These are phyloP conservation scores for Umbelopsis vinacea DNA, from an alignment of 192 early-diverging fungal species.

Conservation along the genomic window DNA sequence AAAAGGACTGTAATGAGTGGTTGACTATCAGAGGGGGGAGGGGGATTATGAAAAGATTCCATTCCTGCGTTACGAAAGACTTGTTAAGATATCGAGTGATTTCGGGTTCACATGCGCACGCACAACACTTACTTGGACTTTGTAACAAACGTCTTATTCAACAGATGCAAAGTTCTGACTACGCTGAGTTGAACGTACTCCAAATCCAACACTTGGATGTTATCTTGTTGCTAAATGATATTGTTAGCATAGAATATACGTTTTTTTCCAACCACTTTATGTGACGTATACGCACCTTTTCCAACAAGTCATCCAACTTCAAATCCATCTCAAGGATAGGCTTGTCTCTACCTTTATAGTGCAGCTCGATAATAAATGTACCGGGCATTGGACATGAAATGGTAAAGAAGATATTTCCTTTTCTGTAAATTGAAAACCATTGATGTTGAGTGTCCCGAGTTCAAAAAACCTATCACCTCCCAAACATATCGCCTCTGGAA, in stretches of 20 bases:
- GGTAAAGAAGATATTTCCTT: constrained; percentile 87
- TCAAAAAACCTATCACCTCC: neutral
- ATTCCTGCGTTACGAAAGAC: neutral
- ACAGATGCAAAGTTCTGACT: constrained; percentile 72
- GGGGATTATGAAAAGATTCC: neutral
- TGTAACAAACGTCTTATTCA: constrained; percentile 84
- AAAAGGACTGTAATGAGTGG: constrained; percentile 9
- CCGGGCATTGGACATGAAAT: constrained; percentile 87
- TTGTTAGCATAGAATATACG: constrained; percentile 4
- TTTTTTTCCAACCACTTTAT: too few species aligned
- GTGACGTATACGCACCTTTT: constrained; percentile 53
- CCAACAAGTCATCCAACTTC: constrained; percentile 81
- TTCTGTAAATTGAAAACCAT: constrained; percentile 39
- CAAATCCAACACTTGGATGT: constrained; percentile 83
- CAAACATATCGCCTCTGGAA: neutral
- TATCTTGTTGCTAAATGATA: constrained; percentile 80
- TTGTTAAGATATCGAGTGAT: too few species aligned
- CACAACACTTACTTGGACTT: constrained; percentile 47
- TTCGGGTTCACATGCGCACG: too few species aligned
- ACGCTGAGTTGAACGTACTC: constrained; percentile 94
- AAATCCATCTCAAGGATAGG: constrained; percentile 96
- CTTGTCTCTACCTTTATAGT: constrained; percentile 91
- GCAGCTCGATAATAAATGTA: constrained; percentile 87
- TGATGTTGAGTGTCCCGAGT: too few species aligned
- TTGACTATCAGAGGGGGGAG: neutral